Conservation (phyloP, 2,329 filamentous ascomycete genomes). For the Epichloe festucae region DNA sequence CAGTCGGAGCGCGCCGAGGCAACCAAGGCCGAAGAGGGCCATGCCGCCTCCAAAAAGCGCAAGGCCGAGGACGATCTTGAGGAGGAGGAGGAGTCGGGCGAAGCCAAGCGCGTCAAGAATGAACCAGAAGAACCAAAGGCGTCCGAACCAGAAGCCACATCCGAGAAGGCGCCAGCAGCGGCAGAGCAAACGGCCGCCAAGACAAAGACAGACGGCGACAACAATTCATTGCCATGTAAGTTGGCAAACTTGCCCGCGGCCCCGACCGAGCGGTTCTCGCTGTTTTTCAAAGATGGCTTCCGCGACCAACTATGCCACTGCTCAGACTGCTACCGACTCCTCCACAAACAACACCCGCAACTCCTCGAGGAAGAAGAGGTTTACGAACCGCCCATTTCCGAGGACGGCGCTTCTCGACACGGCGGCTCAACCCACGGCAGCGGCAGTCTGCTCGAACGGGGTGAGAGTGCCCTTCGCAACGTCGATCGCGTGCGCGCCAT, state of each 20-base stretch:
- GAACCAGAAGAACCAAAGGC: constrained; percentile 15
- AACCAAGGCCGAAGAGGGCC: not conserved
- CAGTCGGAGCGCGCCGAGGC: constrained; percentile 5
- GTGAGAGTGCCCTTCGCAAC: constrained; percentile 81
- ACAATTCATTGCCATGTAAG: constrained; percentile 37
- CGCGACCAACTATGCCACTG: constrained; percentile 76
- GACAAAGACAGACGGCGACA: constrained; percentile 1
- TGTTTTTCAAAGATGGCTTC: constrained; percentile 73
- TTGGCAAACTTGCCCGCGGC: constrained; percentile 42
- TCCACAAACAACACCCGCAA: constrained; percentile 57
- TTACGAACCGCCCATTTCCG: constrained; percentile 83
- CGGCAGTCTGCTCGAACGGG: constrained; percentile 75
- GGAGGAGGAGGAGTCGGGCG: constrained; percentile 14
- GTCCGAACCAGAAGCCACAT: not conserved
- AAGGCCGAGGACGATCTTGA: constrained; percentile 44
- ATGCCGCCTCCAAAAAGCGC: constrained; percentile 43
- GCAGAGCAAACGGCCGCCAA: not conserved
- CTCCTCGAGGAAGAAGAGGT: constrained; percentile 88
- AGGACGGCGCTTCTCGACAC: constrained; percentile 39
- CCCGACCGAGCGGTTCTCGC: constrained; percentile 52
- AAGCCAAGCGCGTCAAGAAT: constrained; percentile 41
- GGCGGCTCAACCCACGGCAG: constrained; percentile 53
- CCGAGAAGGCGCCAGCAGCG: not conserved
- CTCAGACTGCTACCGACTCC: constrained; percentile 59
- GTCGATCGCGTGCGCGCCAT: constrained; percentile 89